Evolutionary conservation across 331 rosid species (phyloP), one percentile per base, ranked within the genome.

Genomic region (Arachis monticola): DNA sequence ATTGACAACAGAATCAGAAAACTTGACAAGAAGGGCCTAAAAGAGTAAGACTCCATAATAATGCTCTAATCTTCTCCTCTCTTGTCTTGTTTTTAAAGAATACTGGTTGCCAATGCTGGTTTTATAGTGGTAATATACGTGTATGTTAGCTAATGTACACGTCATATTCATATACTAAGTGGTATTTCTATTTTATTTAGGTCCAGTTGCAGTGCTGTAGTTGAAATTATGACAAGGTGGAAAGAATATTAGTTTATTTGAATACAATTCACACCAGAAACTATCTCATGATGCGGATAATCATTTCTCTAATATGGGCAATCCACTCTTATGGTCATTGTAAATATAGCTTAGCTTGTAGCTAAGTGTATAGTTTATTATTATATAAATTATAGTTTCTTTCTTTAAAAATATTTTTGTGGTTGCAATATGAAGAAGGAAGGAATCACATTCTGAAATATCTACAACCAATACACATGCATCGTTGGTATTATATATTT

Each of bases 141-240:
- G 74, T 76, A 70, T 2, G 67, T 81, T 78, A 64, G 75, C 74
- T 76, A 76, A 76, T 60, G 5, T 27, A 57, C 41, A 65, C 78
- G 85, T 81, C 81, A 76, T 51, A 4, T 40, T 5, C 32, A 70
- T 69, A 7, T 1, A 38, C 41, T 6, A 52, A 52, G 58, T 52
- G 11, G 44, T 42, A 42, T 58, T 1, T 53, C 51, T 31, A 42
- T 22, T 40, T 40, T 48, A 50, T 70, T 47, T 8, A 38, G 74
- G 77, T 41, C n/a, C 51, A 70, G 6, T 45, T 1, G 42, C 44
- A 6, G n/a, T 17, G 12, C 67, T 64, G 60, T 30, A 41, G 50
- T 71, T 48, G 75, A 76, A 69, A 71, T 71, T 62, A 59, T 70
- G 64, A 14, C 60, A 64, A n/a, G 13, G 66, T 47, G 46, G 74